These are phyloP conservation scores for Somion occarium DNA, from an alignment of 1,284 basidiomycete genomes.

Conservation along the genomic window DNA sequence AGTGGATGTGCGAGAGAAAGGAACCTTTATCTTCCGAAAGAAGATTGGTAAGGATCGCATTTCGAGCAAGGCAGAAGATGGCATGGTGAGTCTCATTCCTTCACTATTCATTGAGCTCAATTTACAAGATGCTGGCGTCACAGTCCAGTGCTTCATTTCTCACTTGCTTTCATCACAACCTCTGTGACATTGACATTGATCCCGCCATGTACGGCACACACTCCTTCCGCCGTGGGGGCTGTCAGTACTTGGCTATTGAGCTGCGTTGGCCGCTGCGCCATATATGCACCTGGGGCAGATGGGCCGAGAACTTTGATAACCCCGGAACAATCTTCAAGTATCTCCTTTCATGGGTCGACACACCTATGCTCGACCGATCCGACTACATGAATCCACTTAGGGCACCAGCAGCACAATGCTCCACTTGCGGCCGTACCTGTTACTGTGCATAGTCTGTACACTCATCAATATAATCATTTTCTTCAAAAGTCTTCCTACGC, in stretches of 20 bases:
- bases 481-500: too few relatives aligned
- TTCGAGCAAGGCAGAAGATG: background rate
- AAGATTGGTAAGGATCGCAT: background rate
- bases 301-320: conserved; percentile 17
- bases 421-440: conserved; percentile 7
- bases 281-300: conserved; percentile 22
- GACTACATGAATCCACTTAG: conserved; percentile 16
- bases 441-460: background rate
- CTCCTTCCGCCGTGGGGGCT: conserved; percentile 22
- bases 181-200: conserved; percentile 11
- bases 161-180: background rate
- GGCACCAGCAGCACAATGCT: conserved; percentile 3
- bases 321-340: conserved; percentile 22
- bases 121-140: background rate
- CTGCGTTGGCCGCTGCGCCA: conserved; percentile 14
- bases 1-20: background rate
- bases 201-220: conserved; percentile 21
- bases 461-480: too few relatives aligned
- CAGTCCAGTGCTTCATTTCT: conserved; percentile 1
- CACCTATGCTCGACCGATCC: conserved; percentile 11
- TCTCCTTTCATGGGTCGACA: conserved; percentile 19
- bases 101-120: background rate
- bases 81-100: background rate
- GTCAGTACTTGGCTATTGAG: conserved; percentile 18
- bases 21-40: background rate